Conservation (phyloP, 805 yeast genomes). For the Wickerhamiella nectarea region DNA sequence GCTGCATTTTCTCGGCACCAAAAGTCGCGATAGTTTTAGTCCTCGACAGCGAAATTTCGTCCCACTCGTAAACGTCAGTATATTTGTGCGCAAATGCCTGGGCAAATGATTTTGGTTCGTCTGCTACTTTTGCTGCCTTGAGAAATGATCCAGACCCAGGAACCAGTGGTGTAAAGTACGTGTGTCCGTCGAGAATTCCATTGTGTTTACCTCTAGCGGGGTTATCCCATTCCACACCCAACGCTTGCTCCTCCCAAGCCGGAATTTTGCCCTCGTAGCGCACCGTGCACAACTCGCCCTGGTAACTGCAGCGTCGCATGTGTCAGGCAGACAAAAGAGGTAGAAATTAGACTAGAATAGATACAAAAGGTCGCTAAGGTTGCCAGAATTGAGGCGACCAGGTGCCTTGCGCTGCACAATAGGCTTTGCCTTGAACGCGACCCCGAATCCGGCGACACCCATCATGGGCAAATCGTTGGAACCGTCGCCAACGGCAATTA, state of each 20-base stretch:
- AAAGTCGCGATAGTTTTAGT: slow-evolving; percentile 43
- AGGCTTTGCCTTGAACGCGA: slow-evolving; percentile 97
- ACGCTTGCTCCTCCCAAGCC: slow-evolving; percentile 48
- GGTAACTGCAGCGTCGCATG: slow-evolving; percentile 17
- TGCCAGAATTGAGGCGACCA: slow-evolving; percentile 57
- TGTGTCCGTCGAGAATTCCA: slow-evolving; percentile 42
- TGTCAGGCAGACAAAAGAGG: too few species aligned
- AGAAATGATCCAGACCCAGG: slow-evolving; percentile 49
- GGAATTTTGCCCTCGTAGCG: slow-evolving; percentile 47
- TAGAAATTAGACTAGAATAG: too few species aligned
- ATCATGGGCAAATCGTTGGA: slow-evolving; percentile 92
- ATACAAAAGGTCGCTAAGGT: slow-evolving; percentile 63
- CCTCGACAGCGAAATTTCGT: slow-evolving; percentile 35
- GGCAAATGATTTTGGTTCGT: slow-evolving; percentile 17
- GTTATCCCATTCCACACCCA: slow-evolving; percentile 84
- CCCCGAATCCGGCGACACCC: slow-evolving; percentile 81
- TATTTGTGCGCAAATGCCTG: slow-evolving; percentile 42
- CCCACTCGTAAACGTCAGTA: slow-evolving; percentile 24
- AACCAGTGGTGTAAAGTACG: slow-evolving; percentile 39
- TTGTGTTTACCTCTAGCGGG: slow-evolving; percentile 53
- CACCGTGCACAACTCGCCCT: slow-evolving; percentile 48
- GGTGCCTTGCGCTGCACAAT: slow-evolving; percentile 78
- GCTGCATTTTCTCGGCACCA: slow-evolving; percentile 49
- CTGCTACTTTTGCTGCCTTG: slow-evolving; percentile 32
- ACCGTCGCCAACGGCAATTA: slow-evolving; percentile 91